Evolutionary conservation across 495 filamentous ascomycete genomes (phyloP).

Genomic region (Neurospora pannonica): DNA sequence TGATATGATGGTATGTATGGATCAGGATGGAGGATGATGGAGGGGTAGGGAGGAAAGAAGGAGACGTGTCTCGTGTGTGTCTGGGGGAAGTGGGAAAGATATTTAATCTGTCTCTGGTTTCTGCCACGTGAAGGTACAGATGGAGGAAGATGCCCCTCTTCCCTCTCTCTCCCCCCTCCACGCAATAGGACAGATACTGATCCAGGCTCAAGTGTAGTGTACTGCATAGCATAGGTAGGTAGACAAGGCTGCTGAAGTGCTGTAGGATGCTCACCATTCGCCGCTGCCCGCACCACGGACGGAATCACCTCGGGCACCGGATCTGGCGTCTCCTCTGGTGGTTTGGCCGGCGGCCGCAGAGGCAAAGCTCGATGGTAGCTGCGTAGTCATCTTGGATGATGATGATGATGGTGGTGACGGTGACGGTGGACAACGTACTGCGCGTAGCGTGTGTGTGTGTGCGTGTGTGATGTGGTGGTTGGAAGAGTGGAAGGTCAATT

Average conservation of each 20-base stretch:
- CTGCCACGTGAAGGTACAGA: neutral
- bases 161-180: neutral
- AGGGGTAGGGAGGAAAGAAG: neutral
- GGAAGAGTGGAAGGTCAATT: neutral
- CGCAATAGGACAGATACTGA: neutral
- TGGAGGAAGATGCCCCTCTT: neutral
- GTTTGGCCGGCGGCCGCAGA: conserved; percentile 71
- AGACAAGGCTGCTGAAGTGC: neutral
- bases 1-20: neutral
- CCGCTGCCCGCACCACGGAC: conserved; percentile 21
- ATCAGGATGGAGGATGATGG: neutral
- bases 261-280: conserved; percentile 25
- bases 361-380: conserved; percentile 75
- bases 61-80: neutral
- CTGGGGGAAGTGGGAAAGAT: neutral
- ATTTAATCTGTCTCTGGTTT: neutral
- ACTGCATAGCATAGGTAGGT: neutral
- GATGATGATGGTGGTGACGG: neutral
- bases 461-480: neutral
- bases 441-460: neutral
- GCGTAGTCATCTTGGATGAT: conserved; percentile 53
- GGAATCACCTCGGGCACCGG: conserved; percentile 16
- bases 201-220: neutral
- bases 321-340: conserved; percentile 39
- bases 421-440: neutral